Conservation (phyloP, 2,329 filamentous ascomycete genomes). For the Stenocarpella maydis region DNA sequence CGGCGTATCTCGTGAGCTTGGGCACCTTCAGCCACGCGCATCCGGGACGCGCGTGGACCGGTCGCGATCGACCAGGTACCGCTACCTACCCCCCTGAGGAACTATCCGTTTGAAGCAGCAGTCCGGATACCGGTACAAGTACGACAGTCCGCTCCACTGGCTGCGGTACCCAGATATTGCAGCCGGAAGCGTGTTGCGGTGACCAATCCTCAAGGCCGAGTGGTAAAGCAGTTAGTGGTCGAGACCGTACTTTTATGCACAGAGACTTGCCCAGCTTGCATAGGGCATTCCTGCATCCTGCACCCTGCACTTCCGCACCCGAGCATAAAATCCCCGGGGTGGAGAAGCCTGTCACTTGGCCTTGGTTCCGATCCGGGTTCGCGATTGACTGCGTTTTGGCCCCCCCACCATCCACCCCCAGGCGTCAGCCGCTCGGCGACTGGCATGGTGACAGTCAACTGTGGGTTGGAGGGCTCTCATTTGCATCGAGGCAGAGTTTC, state of each 20-base stretch:
- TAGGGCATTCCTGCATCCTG: conserved; percentile 17
- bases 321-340: conserved; percentile 23
- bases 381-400: neutral
- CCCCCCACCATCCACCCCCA: neutral
- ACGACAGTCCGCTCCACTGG: neutral
- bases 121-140: too few relatives aligned
- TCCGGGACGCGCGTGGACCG: neutral
- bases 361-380: conserved; percentile 4
- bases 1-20: conserved; percentile 12
- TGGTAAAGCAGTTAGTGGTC: neutral
- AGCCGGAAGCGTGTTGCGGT: neutral
- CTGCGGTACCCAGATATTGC: conserved; percentile 17
- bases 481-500: neutral
- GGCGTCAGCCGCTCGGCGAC: neutral
- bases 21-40: neutral
- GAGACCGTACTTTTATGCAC: conserved; percentile 24
- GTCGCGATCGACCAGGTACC: neutral
- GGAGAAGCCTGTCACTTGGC: conserved; percentile 20
- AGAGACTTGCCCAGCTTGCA: conserved; percentile 5
- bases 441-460: neutral
- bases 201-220: neutral
- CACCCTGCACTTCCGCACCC: conserved; percentile 24
- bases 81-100: neutral
- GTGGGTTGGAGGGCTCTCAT: neutral
- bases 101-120: neutral